Percentiles rank a stretch among this genome's conserved stretches.
These are phyloP conservation scores for Apocynum venetum DNA, from an alignment of 257 asterid genomes.

Conservation along the genomic window DNA sequence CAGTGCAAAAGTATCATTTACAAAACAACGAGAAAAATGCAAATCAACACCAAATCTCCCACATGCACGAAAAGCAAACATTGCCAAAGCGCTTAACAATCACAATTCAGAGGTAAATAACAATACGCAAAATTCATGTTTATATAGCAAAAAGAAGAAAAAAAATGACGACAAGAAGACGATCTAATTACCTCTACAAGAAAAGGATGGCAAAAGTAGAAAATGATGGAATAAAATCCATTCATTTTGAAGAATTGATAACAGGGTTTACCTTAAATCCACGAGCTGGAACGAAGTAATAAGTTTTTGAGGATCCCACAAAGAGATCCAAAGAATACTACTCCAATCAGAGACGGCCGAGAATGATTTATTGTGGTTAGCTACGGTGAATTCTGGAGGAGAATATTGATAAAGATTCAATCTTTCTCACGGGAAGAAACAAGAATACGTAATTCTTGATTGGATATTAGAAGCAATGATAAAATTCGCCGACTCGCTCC, in stretches of 20 bases:
- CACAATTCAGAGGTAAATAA: background rate
- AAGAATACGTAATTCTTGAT: too few species aligned
- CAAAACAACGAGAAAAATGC: background rate
- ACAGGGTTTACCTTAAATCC: constrained; percentile 1
- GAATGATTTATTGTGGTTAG: background rate
- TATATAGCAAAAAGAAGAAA: too few species aligned
- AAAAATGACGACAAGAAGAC: background rate
- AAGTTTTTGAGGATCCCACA: background rate
- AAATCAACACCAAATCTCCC: background rate
- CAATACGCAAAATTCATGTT: background rate
- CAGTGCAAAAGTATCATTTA: background rate
- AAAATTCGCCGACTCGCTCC: too few species aligned
- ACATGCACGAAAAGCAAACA: background rate
- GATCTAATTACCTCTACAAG: too few species aligned
- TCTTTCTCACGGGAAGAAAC: too few species aligned
- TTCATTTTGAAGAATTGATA: background rate
- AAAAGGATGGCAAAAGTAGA: background rate
- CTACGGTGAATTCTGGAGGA: background rate
- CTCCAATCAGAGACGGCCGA: too few species aligned
- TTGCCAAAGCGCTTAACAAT: background rate
- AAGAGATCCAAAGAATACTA: background rate
- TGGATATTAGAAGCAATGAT: too few species aligned
- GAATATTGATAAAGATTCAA: background rate
- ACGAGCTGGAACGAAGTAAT: background rate
- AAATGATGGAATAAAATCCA: background rate